Base-by-base conservation (phyloP, 1,284 basidiomycete genomes). In the Coniferiporia sulphurascens region DNA sequence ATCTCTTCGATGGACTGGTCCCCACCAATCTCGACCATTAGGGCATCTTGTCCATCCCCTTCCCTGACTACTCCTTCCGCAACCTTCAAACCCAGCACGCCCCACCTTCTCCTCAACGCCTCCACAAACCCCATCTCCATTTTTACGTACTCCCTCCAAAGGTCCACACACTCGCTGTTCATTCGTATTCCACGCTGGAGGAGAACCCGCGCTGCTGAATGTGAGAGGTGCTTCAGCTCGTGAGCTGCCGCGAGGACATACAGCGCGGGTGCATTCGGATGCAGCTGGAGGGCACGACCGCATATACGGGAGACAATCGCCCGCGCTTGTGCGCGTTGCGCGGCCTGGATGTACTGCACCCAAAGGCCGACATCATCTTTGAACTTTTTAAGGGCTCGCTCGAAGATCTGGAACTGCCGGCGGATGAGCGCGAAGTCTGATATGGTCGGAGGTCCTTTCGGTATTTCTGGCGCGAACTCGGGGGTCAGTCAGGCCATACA, bases 101-200 rank as follows among this genome's bases (percentile, higher is more conserved):
- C 83, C 93, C 93, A 95, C 46, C 94, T 78, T 61, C 92, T 76
- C 45, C 93, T 76, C 55, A 97, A 75, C 9, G 85, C 85, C 74
- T 97, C 94, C 15, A 94, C 80, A 72, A 94, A 97, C 2, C 89
- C 87, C 7, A 96, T 75, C 72, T 98, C 95, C 84, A 97, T 93
- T 67, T 88, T 87, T 64, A 94, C 85, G 71, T 95, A 95, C 71
- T 94, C 93, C 36, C 78, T 78, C 93, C 93, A 96, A 70, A 96
- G 78, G 61, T 86, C 83, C 19, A 83, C 72, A 63, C 83, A 89
- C 48, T 86, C 81, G 6, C 79, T 75, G 63, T 93, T 86, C 56
- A 95, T 71, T 34, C 95, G 82, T 51, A 97, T 79, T 1, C 93
- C 95, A 2, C 95, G 86, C 64, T 96, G 91, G 41, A 98, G 78